Evolutionary conservation across 2,329 filamentous ascomycete species (phyloP), one percentile per base, ranked within the genome.

Genomic region (Achaetomium macrosporum): DNA sequence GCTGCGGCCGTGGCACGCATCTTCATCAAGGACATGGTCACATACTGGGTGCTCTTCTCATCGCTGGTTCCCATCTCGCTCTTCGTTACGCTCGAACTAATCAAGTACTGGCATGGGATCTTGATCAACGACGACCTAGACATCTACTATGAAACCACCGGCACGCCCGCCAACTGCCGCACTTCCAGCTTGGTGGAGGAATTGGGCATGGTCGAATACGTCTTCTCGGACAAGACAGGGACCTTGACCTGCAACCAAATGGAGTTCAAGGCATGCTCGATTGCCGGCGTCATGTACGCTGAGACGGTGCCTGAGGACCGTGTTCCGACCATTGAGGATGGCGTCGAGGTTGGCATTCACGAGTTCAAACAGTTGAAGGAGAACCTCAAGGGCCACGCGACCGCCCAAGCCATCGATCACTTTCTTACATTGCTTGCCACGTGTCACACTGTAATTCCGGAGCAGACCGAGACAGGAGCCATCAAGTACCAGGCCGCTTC

Each of bases 401-500:
- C 73, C 5, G 73, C 78, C 2, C 65, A 70, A 31, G 73, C 73
- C 19, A 83, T 83, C 47, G 72, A 95, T 61, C 88, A 99, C 62
- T 97, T 99, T 69, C 76, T 97, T 46, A 80, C 88, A 2, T 77
- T 99, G 15, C 78, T 99, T 30, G 78, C 92, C 8, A 95, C 88
- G 7, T 99, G 93, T 63, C 93, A 99, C 69, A 99, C 93, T 0
- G 93, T 99, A 60, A 99, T 99, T 64, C 95, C 93, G 0, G 93
- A 99, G 71, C 78, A 84, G 63, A 83, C 83, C 46, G 87, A 90
- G 41, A 85, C 90, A 1, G 87, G 83, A 16, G 78, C 83, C 36
- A 96, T 99, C 76, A 97, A 95, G 71, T 99, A 99, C 63, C 95
- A 99, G 72, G 93, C 93, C 20, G 92, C 95, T 1, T 99, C 93